Base-by-base conservation (phyloP, 768 basidiomycete species). In the Sarcodon sp. region DNA sequence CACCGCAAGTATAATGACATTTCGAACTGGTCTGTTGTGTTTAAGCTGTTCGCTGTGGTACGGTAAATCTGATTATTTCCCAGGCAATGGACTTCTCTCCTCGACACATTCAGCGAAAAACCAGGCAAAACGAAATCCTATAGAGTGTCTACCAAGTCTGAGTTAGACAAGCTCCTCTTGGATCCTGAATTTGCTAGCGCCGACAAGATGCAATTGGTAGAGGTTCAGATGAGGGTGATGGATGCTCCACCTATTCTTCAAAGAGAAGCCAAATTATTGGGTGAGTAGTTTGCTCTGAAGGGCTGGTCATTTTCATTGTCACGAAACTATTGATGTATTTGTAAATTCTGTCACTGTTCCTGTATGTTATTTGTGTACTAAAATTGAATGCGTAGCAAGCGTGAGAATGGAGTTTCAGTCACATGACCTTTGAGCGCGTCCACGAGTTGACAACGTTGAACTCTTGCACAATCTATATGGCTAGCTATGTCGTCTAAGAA, bases 1-100 rank as follows among this genome's bases (percentile, higher is more conserved):
- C 57, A 71, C 18, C 67, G 85, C 48, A 76, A 80, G 60, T 93
- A 96, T 65, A 94, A 94, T 61, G 82, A 96, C 59, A 83, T 98
- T 54, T 69, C 73, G 27, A 66, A 81, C 57, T 96, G 91, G 75
- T 71, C 35, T 48, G 68, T 55, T 18, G 16, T 6, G 2, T 34
- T 46, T 12, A 16, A 11, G 3, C 32, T 44, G 21, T 18, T 10
- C 4, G 7, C 35, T 33, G 15, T 35, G n/a, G 45, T 47, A 6
- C 50, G 13, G n/a, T 39, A 10, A 35, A 16, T 44, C 21, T 44
- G 44, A 9, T 15, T 46, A 16, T 5, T 11, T 16, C 27, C 8
- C 49, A 71, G 71, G 85, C 75, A 77, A 56, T 87, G 79, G 78
- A 72, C 79, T 2, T 66, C 67, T 48, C 68, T 87, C 33, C 66